A percentile compares a stretch with the other conserved stretches of the same genome.
These are phyloP conservation scores for Carpinus viminea DNA, from an alignment of 306 rosid species.

Conservation along the genomic window DNA sequence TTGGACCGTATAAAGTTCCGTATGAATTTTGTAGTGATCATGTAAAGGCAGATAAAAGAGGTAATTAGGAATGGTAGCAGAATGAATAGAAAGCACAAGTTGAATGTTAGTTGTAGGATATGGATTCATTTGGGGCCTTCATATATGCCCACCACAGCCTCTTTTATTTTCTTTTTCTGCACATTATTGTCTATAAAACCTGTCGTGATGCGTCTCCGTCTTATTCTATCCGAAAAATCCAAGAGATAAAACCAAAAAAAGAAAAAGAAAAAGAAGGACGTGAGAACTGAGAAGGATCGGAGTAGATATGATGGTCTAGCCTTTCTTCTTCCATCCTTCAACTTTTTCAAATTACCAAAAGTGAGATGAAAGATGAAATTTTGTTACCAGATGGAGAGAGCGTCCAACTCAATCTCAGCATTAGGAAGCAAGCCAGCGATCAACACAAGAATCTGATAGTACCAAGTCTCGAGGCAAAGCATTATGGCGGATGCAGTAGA, in stretches of 20 bases:
- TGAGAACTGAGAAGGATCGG: too few species aligned
- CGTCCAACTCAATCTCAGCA: conserved; percentile 50
- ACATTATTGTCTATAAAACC: neutral
- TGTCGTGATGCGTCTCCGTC: neutral
- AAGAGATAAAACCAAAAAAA: neutral
- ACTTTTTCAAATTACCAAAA: too few species aligned
- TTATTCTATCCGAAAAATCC: neutral
- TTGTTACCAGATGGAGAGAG: conserved; percentile 59
- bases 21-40: too few species aligned
- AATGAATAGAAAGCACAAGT: neutral
- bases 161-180: neutral
- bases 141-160: neutral
- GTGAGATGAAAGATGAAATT: too few species aligned
- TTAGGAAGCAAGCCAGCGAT: conserved; percentile 49
- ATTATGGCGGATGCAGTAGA: conserved; percentile 54
- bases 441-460: conserved; percentile 46
- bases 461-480: conserved; percentile 60
- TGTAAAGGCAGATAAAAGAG: neutral
- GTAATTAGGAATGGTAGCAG: neutral
- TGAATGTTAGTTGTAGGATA: neutral
- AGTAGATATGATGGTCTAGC: too few species aligned
- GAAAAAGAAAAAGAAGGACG: too few species aligned
- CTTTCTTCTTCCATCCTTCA: too few species aligned
- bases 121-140: neutral
- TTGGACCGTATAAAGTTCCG: too few species aligned